These are phyloP conservation scores for Cordyceps cateniannulata DNA, from an alignment of 2,329 filamentous ascomycete genomes.

Conservation along the genomic window DNA sequence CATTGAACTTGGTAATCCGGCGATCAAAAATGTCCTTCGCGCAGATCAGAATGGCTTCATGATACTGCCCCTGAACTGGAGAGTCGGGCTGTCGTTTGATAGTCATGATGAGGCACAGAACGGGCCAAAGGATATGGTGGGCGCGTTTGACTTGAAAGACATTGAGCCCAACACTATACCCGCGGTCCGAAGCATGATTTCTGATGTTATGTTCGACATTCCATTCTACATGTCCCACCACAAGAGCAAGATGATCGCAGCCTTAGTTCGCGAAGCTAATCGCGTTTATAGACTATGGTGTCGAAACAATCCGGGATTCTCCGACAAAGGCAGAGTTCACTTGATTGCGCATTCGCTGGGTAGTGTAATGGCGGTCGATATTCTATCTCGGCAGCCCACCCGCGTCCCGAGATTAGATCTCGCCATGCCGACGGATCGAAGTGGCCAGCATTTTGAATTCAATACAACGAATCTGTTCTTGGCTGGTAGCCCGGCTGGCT, in stretches of 20 bases:
- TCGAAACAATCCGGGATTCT: constrained; percentile 82
- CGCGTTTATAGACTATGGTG: constrained; percentile 96
- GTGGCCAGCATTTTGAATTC: constrained; percentile 72
- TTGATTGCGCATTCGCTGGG: constrained; percentile 90
- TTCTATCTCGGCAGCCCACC: constrained; percentile 84
- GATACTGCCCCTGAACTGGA: constrained; percentile 93
- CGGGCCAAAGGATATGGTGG: constrained; percentile 47
- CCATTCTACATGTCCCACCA: constrained; percentile 97
- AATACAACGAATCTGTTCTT: constrained; percentile 86
- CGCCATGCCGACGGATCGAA: constrained; percentile 27
- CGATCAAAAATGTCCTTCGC: constrained; percentile 69
- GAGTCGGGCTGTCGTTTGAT: constrained; percentile 79
- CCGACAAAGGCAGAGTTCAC: constrained; percentile 75
- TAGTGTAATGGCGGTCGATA: constrained; percentile 89
- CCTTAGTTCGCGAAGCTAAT: constrained; percentile 85
- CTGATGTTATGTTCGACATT: constrained; percentile 96
- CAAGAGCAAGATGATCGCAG: constrained; percentile 88
- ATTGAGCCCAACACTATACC: constrained; percentile 90
- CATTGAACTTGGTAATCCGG: constrained; percentile 67
- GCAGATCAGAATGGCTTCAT: constrained; percentile 82
- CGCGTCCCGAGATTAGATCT: constrained; percentile 47
- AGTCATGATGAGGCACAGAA: constrained; percentile 60
- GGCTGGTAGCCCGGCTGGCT: constrained; percentile 82
- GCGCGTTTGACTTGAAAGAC: constrained; percentile 66
- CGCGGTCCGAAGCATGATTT: constrained; percentile 87